Base-by-base conservation (phyloP, 257 asterid genomes). In the Solanum etuberosum region DNA sequence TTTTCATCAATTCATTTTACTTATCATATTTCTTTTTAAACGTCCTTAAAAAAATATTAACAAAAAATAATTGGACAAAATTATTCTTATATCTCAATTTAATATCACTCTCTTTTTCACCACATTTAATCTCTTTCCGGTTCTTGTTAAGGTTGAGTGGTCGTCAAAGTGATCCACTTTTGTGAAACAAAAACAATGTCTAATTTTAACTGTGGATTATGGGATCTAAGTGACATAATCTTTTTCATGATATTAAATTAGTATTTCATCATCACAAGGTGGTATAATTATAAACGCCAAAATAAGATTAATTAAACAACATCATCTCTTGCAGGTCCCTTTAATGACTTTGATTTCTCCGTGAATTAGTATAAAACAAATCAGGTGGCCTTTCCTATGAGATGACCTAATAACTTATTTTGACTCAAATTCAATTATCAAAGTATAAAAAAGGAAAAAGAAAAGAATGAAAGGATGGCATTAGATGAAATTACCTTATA, bases 151-250 rank as follows among this genome's bases (percentile, higher is more conserved):
- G 65, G 6, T 80, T 46, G 15, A 46, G 27, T 46, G 68, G 42
- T 80, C 12, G 67, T 80, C 27, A 80, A 46, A 46, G 25, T 46
- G 85, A 29, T 81, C 42, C 12, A 18, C 29, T 16, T 31, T 81
- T 48, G 29, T 81, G 85, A 81, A 81, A 31, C 43, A 29, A 42
- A 38, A 85, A 74, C 61, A 12, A 72, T 21, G 57, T 46, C 3
- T 48, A 2, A 86, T 14, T 76, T 34, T 61, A 63, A 54, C 73
- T 59, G 27, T 81, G 63, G 81, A 29, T 86, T 88, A 90, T 86
- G 87, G 89, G 87, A 91, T 89, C 89, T 86, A 86, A 83, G 87
- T 84, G 84, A 83, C 87, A 61, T 37, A 65, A 63, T 42, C 61
- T 43, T 63, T 84, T 6, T 76, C 71, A 25, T 12, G 7, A 76